Evolutionary conservation across 2,329 filamentous ascomycete species (phyloP).

Genomic region (Fusarium succisae): DNA sequence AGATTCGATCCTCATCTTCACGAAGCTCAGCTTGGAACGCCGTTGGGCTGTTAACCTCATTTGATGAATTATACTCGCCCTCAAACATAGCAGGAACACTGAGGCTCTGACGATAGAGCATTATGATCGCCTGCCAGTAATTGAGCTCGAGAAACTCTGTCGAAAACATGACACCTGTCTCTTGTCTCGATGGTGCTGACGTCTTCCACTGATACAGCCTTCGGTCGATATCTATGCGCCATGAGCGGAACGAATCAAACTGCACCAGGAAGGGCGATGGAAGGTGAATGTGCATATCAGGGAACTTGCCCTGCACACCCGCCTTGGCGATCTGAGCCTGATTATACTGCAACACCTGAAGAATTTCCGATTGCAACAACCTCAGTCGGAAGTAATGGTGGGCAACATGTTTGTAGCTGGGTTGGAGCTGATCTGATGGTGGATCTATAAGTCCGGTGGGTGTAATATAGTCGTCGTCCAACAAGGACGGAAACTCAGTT

Average conservation of each 20-base stretch:
- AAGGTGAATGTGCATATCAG: constrained; percentile 80
- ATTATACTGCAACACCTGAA: constrained; percentile 92
- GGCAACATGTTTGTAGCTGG: constrained; percentile 90
- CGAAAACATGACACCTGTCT: constrained; percentile 89
- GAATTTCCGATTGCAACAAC: constrained; percentile 90
- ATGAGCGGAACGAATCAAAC: constrained; percentile 86
- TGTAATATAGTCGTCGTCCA: constrained; percentile 91
- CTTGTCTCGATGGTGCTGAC: constrained; percentile 76
- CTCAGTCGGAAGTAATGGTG: constrained; percentile 93
- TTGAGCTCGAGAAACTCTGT: constrained; percentile 92
- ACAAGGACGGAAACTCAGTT: constrained; percentile 88
- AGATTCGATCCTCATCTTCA: constrained; percentile 90
- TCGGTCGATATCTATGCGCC: constrained; percentile 87
- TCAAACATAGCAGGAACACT: constrained; percentile 87
- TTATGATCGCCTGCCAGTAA: constrained; percentile 97
- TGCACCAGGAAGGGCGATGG: constrained; percentile 85
- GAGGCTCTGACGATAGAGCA: constrained; percentile 92
- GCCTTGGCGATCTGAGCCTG: constrained; percentile 82
- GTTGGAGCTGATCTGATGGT: constrained; percentile 63
- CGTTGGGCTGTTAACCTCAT: constrained; percentile 70
- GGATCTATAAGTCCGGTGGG: constrained; percentile 75
- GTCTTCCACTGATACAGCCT: constrained; percentile 88
- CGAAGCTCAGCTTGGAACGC: constrained; percentile 71
- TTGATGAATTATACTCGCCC: constrained; percentile 75
- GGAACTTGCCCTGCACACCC: constrained; percentile 72